These are phyloP conservation scores for Penicillium brevicompactum DNA, from an alignment of 2,329 filamentous ascomycete species.

Conservation along the genomic window DNA sequence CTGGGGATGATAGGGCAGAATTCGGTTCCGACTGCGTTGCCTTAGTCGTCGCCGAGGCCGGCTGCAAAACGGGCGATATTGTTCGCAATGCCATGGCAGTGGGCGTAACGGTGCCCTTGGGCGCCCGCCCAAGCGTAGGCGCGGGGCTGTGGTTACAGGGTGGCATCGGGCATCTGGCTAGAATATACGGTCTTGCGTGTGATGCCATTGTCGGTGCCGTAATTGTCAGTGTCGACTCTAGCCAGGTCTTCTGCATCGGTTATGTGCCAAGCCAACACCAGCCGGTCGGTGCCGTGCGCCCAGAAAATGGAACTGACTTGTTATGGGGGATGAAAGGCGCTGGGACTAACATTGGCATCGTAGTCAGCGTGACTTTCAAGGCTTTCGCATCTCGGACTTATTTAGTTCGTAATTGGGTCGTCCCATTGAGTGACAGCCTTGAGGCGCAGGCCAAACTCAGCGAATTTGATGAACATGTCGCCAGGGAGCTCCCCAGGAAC, in stretches of 20 bases:
- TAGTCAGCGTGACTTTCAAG: background rate
- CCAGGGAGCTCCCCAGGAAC: background rate
- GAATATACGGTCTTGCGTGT: slow-evolving; percentile 59
- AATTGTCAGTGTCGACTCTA: slow-evolving; percentile 5
- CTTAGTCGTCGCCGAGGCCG: slow-evolving; percentile 56
- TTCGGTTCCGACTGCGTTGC: slow-evolving; percentile 13
- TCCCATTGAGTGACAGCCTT: background rate
- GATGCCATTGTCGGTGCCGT: slow-evolving; percentile 60
- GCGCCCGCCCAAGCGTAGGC: slow-evolving; percentile 64
- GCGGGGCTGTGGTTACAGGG: slow-evolving; percentile 66
- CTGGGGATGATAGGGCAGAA: no score
- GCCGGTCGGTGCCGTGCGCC: background rate
- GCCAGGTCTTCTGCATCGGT: slow-evolving; percentile 46
- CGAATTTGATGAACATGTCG: background rate
- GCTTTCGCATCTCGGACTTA: background rate
- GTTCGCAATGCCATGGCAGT: slow-evolving; percentile 49
- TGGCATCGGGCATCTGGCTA: slow-evolving; percentile 63
- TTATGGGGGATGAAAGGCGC: background rate
- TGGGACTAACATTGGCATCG: background rate
- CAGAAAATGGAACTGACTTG: background rate
- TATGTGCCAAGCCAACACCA: background rate
- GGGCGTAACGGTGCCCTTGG: slow-evolving; percentile 60
- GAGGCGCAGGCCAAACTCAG: background rate
- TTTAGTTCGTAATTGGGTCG: background rate
- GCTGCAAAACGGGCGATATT: slow-evolving; percentile 60